phyloP scores from a whole-genome alignment of 2,329 filamentous ascomycete genomes.

The Xylariales sp. region DNA sequence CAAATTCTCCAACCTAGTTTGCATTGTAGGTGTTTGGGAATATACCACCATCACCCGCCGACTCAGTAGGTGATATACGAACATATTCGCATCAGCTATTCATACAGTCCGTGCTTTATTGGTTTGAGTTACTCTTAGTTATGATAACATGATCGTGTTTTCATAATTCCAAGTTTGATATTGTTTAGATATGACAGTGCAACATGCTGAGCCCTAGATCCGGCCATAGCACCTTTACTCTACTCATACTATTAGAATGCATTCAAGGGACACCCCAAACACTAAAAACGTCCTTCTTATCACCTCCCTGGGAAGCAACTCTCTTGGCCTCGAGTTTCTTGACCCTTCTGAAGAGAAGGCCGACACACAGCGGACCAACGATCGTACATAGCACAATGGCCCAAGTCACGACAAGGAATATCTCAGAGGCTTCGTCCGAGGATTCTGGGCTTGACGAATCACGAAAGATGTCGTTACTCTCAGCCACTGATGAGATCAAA shows the following conservation, averaged over 20 bases:
- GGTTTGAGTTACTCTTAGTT: no score
- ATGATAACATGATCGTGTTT: no score
- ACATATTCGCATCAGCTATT: no score
- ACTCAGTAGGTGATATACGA: no score
- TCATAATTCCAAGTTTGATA: no score
- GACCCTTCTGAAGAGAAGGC: conserved; percentile 39
- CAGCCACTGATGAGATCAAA: conserved; percentile 65
- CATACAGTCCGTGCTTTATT: no score
- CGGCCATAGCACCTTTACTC: no score
- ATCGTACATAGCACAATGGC: conserved; percentile 53
- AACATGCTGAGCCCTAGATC: no score
- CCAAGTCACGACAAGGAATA: conserved; percentile 52
- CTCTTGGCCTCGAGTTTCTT: conserved; percentile 26
- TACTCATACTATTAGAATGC: no score
- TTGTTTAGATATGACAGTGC: no score
- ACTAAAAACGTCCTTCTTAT: conserved; percentile 19
- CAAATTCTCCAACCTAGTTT: background rate
- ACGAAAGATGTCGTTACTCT: conserved; percentile 43
- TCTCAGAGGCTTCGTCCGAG: conserved; percentile 25
- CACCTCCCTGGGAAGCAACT: conserved; percentile 8
- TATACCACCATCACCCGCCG: no score
- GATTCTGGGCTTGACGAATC: conserved; percentile 8
- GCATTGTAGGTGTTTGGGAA: no score
- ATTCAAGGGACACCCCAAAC: conserved; percentile 23
- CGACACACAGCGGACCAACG: conserved; percentile 43